Evolutionary conservation across 176 grass and related monocot species (phyloP).

Genomic region (Chloris gayana): DNA sequence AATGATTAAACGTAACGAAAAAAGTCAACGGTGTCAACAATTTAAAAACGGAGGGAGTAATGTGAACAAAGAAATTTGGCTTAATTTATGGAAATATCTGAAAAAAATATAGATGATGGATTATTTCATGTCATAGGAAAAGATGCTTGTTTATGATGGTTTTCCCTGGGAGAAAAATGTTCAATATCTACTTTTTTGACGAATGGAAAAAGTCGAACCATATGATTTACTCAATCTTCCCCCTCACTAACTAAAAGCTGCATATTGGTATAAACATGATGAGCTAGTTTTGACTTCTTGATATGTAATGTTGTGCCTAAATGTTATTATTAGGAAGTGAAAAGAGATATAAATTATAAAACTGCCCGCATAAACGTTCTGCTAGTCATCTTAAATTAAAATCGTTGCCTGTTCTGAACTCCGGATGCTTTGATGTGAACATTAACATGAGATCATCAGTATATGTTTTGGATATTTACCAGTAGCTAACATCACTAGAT

Average conservation of each 20-base stretch:
- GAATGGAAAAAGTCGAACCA: not conserved
- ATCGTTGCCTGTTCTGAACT: not conserved
- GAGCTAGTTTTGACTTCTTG: not conserved
- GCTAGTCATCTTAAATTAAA: not conserved
- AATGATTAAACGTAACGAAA: too few species aligned
- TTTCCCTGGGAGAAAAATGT: not conserved
- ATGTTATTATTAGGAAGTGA: not conserved
- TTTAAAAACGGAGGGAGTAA: too few species aligned
- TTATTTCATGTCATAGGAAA: too few species aligned
- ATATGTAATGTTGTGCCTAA: not conserved
- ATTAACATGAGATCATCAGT: not conserved
- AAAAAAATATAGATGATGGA: too few species aligned
- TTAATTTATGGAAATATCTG: too few species aligned
- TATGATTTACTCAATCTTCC: not conserved
- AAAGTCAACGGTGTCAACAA: too few species aligned
- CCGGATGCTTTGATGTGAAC: not conserved
- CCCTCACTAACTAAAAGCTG: not conserved
- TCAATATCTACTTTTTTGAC: not conserved
- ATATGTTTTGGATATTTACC: not conserved
- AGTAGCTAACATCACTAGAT: not conserved
- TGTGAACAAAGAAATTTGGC: too few species aligned
- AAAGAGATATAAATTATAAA: not conserved
- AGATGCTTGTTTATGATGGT: too few species aligned
- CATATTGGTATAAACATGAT: not conserved
- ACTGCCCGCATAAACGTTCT: not conserved